Evolutionary conservation across 2,329 filamentous ascomycete species (phyloP), one percentile per base, ranked within the genome.

Genomic region (Aspergillus vadensis): DNA sequence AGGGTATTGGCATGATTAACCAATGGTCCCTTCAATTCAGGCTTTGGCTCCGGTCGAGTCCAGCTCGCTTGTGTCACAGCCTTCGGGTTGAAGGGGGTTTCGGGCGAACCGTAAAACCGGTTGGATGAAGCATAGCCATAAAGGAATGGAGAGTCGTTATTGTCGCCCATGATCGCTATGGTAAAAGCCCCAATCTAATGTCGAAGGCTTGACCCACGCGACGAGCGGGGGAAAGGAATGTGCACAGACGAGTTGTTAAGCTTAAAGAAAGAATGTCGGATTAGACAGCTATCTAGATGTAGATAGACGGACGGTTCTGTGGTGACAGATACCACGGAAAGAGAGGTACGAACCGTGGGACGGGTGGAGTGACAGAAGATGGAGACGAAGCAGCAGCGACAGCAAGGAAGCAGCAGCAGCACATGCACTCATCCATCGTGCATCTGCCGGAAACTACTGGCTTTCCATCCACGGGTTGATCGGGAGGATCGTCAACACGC

Each of bases 41-140:
- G 82, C 70, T 83, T 88, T 25, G 78, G 81, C 43, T 76, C 73
- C 57, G 86, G 85, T 12, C 86, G 84, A 70, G 86, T 80, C 81
- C 86, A 91, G 77, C 90, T 94, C 63, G 91, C 90, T 72, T 92
- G 85, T 21, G 92, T 93, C 52, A 92, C 85, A 61, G 91, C 90
- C 76, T 93, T 96, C 52, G 94, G 93, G 70, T 97, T 92, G 77
- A 96, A 96, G n/a, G 79, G 70, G 70, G 80, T 74, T 75, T 79
- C 73, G 79, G 83, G 81, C 67, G 74, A 78, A 54, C 74, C 76
- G 64, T 83, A 83, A 67, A 83, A 83, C 51, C 81, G 78, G 72
- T 86, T 82, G 69, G 81, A 70, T 67, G 77, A 74, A 64, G 83
- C 76, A 74, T 80, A 69, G 77, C 87, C 84, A 78, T 95, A 95